Evolutionary conservation across 805 yeast genomes (phyloP), one percentile per base, ranked within the genome.

Genomic region (Citeromyces nyonsensis): DNA sequence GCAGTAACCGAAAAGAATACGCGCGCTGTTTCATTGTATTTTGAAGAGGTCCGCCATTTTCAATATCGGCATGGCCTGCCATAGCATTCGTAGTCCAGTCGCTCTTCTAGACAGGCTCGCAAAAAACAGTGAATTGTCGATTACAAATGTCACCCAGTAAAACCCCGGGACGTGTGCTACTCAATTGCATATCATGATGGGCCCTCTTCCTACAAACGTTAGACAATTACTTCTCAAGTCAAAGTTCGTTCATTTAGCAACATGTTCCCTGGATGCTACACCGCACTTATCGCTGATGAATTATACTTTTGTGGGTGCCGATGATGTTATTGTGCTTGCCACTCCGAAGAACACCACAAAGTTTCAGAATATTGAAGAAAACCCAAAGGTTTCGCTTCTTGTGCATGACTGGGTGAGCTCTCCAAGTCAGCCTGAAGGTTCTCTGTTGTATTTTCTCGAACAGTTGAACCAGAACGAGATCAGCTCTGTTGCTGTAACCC

Each of bases 271-370:
- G 6, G 66, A 81, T 29, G 63, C 77, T 43, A 52, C 71, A 29
- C 97, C 97, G 5, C 91, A 86, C 38, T 94, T 85, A 3, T 70
- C 91, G 12, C 62, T 88, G 40, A 88, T 88, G 97, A 88, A 83
- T 54, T 88, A 82, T 53, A 74, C 86, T 4, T 82, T 73, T 48
- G 53, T 77, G 13, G 58, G 63, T 4, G 49, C 63, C 5, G 45
- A 49, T 11, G 52, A 57, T 15, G 45, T 58, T 1, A 69, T 85
- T 31, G 69, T 88, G 11, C 59, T 86, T 36, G 73, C 94, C 2
- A 73, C 94, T 1, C 74, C 75, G 2, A 68, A 65, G 36, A 55
- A 66, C 34, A 83, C 96, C 7, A 71, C 72, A 37, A 88, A 86
- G 54, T 82, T 66, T 51, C 54, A 63, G 25, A 86, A 88, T 53